Conservation (phyloP, 192 early-diverging fungal genomes). For the Nowakowskiella sp. region DNA sequence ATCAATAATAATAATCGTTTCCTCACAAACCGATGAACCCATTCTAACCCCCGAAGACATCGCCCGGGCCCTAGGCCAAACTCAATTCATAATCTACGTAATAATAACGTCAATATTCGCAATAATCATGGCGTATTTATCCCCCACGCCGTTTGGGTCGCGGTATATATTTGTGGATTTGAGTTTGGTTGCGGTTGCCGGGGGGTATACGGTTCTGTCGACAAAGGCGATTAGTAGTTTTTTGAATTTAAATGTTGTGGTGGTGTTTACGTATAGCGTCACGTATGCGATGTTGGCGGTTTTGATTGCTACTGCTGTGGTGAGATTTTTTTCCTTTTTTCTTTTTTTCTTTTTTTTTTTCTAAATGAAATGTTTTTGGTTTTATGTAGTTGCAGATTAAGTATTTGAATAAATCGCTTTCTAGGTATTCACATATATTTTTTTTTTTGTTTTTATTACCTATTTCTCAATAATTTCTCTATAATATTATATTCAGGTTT, state of each 20-base stretch:
- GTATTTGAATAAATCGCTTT: slow-evolving; percentile 58
- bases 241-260: slow-evolving; percentile 51
- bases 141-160: slow-evolving; percentile 21
- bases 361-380: background rate
- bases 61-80: slow-evolving; percentile 6
- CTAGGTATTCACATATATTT: background rate
- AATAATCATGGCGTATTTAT: background rate
- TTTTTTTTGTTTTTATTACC: background rate
- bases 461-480: no score
- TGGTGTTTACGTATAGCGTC: slow-evolving; percentile 57
- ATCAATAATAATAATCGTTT: slow-evolving; percentile 45
- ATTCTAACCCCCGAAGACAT: slow-evolving; percentile 12
- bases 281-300: slow-evolving; percentile 54
- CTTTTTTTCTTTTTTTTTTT: background rate
- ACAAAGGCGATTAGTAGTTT: slow-evolving; percentile 64
- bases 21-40: slow-evolving; percentile 14
- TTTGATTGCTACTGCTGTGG: slow-evolving; percentile 50
- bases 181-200: slow-evolving; percentile 55
- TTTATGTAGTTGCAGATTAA: slow-evolving; percentile 11
- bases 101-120: background rate
- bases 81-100: slow-evolving; percentile 14
- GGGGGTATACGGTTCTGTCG: slow-evolving; percentile 63
- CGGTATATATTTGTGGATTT: slow-evolving; percentile 57
- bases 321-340: slow-evolving; percentile 35
- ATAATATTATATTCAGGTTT: no score